These are phyloP conservation scores for Cladorrhinum samala DNA, from an alignment of 495 filamentous ascomycete genomes.

Conservation along the genomic window DNA sequence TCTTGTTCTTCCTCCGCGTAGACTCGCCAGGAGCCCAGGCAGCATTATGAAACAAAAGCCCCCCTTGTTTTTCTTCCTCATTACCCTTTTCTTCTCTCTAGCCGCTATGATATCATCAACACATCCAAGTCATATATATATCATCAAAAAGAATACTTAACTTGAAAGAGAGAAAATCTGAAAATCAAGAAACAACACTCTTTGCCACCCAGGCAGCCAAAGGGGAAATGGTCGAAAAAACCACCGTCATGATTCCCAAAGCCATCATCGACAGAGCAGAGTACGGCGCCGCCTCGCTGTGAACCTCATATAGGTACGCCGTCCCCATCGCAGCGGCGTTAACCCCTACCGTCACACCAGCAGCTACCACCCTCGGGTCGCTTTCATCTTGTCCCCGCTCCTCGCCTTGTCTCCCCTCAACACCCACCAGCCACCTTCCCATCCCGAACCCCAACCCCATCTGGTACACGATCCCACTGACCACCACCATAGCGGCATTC, in stretches of 20 bases:
- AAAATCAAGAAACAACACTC: slow-evolving; percentile 7
- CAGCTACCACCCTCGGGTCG: slow-evolving; percentile 31
- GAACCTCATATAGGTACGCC: slow-evolving; percentile 39
- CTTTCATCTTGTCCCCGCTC: slow-evolving; percentile 2
- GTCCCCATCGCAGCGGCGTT: slow-evolving; percentile 49
- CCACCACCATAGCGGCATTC: slow-evolving; percentile 40
- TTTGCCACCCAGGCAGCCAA: slow-evolving; percentile 21
- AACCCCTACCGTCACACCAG: slow-evolving; percentile 41
- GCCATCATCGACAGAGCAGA: slow-evolving; percentile 45
- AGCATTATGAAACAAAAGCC: too few relatives aligned
- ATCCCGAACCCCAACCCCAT: slow-evolving; percentile 31
- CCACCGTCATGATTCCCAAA: slow-evolving; percentile 43
- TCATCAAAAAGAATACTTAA: not conserved
- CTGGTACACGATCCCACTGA: slow-evolving; percentile 41
- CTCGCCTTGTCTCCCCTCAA: not conserved
- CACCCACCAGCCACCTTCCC: slow-evolving; percentile 31
- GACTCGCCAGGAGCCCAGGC: slow-evolving; percentile 8
- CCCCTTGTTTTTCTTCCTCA: too few relatives aligned
- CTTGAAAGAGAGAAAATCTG: not conserved
- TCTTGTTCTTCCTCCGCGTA: not conserved
- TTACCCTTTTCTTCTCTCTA: not conserved
- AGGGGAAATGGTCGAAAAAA: slow-evolving; percentile 32
- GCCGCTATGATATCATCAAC: not conserved
- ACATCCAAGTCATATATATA: not conserved
- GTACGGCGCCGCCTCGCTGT: slow-evolving; percentile 42